Conservation (phyloP, 106 monocot genomes). For the Alisma plantagoaquatica region DNA sequence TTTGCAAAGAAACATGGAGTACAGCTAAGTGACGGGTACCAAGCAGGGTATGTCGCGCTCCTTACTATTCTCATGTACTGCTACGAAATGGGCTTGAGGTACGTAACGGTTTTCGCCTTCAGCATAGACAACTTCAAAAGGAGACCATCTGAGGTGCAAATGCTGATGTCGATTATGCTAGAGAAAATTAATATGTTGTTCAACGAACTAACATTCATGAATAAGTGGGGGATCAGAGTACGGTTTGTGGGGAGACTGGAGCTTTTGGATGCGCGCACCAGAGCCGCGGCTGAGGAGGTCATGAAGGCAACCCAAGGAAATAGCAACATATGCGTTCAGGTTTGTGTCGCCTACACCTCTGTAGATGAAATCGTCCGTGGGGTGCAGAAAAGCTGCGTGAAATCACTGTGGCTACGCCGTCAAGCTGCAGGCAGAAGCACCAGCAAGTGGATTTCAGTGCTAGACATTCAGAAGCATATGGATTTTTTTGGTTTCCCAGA, state of each 20-base stretch:
- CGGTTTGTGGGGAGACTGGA: slow-evolving; percentile 25
- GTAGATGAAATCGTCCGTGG: slow-evolving; percentile 30
- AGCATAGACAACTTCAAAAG: slow-evolving; percentile 51
- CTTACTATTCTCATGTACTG: slow-evolving; percentile 21
- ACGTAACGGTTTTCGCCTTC: slow-evolving; percentile 37
- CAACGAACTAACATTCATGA: slow-evolving; percentile 15
- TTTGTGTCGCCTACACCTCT: slow-evolving; percentile 41
- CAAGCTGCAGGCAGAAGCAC: neutral
- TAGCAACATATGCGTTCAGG: slow-evolving; percentile 8
- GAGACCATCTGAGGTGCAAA: slow-evolving; percentile 24
- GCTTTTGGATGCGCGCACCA: slow-evolving; percentile 18
- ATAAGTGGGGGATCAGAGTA: slow-evolving; percentile 16
- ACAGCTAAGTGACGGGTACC: slow-evolving; percentile 5
- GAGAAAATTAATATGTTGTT: slow-evolving; percentile 37
- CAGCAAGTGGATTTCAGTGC: neutral
- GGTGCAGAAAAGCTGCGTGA: slow-evolving; percentile 8
- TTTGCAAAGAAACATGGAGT: slow-evolving; percentile 16
- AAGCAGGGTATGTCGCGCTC: slow-evolving; percentile 19
- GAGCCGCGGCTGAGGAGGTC: slow-evolving; percentile 19
- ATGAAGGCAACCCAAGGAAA: slow-evolving; percentile 26
- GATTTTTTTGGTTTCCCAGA: slow-evolving; percentile 9
- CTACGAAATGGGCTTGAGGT: slow-evolving; percentile 33
- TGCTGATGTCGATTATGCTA: slow-evolving; percentile 26
- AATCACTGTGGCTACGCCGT: no score
- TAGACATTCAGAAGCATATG: slow-evolving; percentile 22